These are phyloP conservation scores for Saitozyma sp. DNA, from an alignment of 768 basidiomycete species.

Conservation along the genomic window DNA sequence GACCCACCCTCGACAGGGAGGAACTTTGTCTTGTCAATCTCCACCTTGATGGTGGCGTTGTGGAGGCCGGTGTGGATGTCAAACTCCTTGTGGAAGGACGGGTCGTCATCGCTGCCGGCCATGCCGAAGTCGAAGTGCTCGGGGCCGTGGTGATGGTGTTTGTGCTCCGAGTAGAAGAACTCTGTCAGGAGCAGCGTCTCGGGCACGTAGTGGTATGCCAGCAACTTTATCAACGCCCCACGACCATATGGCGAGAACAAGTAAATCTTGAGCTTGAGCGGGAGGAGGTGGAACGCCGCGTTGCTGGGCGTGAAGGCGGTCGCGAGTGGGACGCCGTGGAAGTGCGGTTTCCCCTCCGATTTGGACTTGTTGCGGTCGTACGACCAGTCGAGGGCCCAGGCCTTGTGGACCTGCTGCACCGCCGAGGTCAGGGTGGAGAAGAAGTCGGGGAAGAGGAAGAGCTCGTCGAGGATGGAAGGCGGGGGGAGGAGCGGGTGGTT, in stretches of 20 bases:
- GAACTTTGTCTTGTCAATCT: conserved; percentile 58
- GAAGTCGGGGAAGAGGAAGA: conserved; percentile 51
- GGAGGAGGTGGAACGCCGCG: conserved; percentile 55
- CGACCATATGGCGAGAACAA: conserved; percentile 66
- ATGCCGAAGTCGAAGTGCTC: conserved; percentile 20
- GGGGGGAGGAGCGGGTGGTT: conserved; percentile 59
- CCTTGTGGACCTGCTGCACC: conserved; percentile 59
- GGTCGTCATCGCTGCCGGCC: conserved; percentile 36
- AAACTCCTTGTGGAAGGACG: conserved; percentile 47
- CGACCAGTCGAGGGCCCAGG: conserved; percentile 53
- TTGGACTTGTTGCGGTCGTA: conserved; percentile 39
- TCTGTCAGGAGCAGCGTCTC: conserved; percentile 58
- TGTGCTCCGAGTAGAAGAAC: conserved; percentile 42
- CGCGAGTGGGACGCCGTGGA: conserved; percentile 42
- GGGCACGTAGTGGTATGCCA: conserved; percentile 64
- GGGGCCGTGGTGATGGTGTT: conserved; percentile 1
- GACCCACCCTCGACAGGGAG: conserved; percentile 46
- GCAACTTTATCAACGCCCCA: conserved; percentile 58
- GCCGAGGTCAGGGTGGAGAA: conserved; percentile 61
- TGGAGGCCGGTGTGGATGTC: conserved; percentile 38
- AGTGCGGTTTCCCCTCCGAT: conserved; percentile 37
- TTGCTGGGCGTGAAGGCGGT: conserved; percentile 53
- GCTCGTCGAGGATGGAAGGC: conserved; percentile 47
- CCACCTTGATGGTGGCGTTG: conserved; percentile 54
- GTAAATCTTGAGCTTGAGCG: conserved; percentile 59